These are phyloP conservation scores for Populus euphratica DNA, from an alignment of 345 rosid species.

Conservation along the genomic window DNA sequence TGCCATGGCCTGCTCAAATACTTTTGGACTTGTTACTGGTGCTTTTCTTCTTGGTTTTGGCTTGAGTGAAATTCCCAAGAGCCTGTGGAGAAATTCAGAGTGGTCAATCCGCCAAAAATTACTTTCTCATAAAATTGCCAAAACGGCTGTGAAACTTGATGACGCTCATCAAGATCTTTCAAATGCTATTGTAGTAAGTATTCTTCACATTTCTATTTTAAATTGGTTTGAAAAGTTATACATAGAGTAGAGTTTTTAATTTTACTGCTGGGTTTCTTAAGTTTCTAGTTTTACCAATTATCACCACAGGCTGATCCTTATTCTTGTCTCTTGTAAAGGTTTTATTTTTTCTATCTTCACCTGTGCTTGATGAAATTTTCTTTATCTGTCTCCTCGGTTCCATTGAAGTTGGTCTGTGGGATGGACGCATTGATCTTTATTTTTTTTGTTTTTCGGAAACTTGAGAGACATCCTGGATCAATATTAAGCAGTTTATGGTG, in stretches of 20 bases:
- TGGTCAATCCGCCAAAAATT: slow-evolving; percentile 92
- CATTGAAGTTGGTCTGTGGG: neutral
- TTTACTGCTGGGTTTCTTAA: neutral
- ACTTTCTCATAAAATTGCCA: slow-evolving; percentile 95
- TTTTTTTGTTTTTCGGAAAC: neutral
- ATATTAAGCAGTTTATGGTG: neutral
- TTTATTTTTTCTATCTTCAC: neutral
- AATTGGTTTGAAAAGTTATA: neutral
- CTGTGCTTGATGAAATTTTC: neutral
- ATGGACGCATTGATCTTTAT: neutral
- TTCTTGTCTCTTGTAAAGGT: neutral
- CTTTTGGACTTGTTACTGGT: slow-evolving; percentile 99
- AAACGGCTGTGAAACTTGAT: slow-evolving; percentile 95
- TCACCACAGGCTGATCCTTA: neutral
- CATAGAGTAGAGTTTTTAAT: neutral
- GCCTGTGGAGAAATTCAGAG: slow-evolving; percentile 85
- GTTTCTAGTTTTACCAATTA: neutral
- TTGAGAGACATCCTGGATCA: neutral
- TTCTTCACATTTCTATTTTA: neutral
- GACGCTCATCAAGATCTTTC: slow-evolving; percentile 97
- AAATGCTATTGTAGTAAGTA: slow-evolving; percentile 91
- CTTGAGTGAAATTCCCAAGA: slow-evolving; percentile 91
- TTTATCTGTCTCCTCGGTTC: neutral
- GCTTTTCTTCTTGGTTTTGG: slow-evolving; percentile 99
- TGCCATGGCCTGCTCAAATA: slow-evolving; percentile 98